Base-by-base conservation (phyloP, 2,329 filamentous ascomycete species). In the Arthrobotrys conoides region DNA sequence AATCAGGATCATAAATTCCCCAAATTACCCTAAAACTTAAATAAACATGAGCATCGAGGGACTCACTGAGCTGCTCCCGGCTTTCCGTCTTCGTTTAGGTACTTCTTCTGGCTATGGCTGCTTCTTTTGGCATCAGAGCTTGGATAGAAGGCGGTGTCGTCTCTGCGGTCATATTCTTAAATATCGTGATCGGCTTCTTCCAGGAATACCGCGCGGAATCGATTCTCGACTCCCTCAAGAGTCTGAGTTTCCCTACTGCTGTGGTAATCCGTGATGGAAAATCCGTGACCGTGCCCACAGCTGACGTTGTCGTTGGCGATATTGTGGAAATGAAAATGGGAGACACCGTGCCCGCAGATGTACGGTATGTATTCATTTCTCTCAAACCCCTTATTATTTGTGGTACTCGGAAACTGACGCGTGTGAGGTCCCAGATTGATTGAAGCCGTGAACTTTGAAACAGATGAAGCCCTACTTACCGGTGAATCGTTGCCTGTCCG, bases 141-240 rank as follows among this genome's bases (percentile, higher is more conserved):
- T 90, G 86, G 84, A 90, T 90, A 76, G 88, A 90, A 83, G 88
- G 88, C 70, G 88, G 87, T 80, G 89, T 90, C 69, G 86, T 90
- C 69, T 85, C 86, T 24, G 87, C 86, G 57, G 88, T 90, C 81
- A 89, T 90, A 80, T 70, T 86, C 36, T 85, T 90, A 77, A 90
- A 90, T 82, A 87, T 90, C 72, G 84, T 87, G 22, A 87, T 90
- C 18, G 89, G 87, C 14, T 88, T 88, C 82, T 84, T 87, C 80
- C 87, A 88, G 76, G 87, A 88, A 79, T 88, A 85, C 72, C 85
- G 84, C 65, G 87, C 87, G 5, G 87, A 87, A 76, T 87, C 88
- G 82, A 88, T 87, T 1, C 88, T 88, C 82, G 84, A 87, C 66
- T 88, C 87, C 2, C 84, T 88, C 0, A 84, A 86, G 5, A 87